A percentile compares a stretch with the other conserved stretches of the same genome.
These are phyloP conservation scores for Dactylellina parvicollis DNA, from an alignment of 2,329 filamentous ascomycete genomes.

Conservation along the genomic window DNA sequence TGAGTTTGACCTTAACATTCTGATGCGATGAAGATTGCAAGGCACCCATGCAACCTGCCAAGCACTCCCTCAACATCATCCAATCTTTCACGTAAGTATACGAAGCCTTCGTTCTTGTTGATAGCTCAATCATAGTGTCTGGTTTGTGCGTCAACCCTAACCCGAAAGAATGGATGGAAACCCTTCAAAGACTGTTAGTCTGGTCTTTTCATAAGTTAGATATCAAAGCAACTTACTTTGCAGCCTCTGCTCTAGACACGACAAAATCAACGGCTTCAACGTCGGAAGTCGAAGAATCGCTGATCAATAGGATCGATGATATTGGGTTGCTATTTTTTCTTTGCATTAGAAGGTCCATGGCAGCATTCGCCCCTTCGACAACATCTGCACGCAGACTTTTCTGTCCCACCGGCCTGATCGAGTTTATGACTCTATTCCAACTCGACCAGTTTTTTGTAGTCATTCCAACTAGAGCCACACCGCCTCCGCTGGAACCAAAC, in stretches of 20 bases:
- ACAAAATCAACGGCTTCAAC: conserved; percentile 97
- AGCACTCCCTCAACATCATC: conserved; percentile 99
- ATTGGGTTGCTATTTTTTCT: conserved; percentile 95
- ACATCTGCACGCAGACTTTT: conserved; percentile 97
- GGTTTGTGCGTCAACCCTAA: conserved; percentile 97
- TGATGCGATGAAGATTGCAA: conserved; percentile 97
- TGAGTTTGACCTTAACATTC: conserved; percentile 94
- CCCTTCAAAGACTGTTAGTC: conserved; percentile 66
- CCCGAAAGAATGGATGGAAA: conserved; percentile 95
- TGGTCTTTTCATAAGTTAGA: too few relatives aligned
- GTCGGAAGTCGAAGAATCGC: conserved; percentile 94
- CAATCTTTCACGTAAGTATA: conserved; percentile 99
- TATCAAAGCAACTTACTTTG: conserved; percentile 75
- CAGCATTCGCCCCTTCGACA: conserved; percentile 95
- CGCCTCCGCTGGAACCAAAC: conserved; percentile 92
- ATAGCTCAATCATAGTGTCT: conserved; percentile 98
- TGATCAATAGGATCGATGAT: conserved; percentile 94
- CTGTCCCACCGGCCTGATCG: conserved; percentile 91
- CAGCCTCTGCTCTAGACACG: conserved; percentile 92
- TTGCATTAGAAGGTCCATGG: conserved; percentile 98
- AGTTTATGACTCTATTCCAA: conserved; percentile 85
- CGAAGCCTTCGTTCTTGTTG: conserved; percentile 91
- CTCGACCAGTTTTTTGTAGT: conserved; percentile 93
- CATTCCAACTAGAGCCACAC: conserved; percentile 97
- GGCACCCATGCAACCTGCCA: conserved; percentile 89